phyloP scores from a whole-genome alignment of 352 stramenopile species.

The Plasmopara viticola region DNA sequence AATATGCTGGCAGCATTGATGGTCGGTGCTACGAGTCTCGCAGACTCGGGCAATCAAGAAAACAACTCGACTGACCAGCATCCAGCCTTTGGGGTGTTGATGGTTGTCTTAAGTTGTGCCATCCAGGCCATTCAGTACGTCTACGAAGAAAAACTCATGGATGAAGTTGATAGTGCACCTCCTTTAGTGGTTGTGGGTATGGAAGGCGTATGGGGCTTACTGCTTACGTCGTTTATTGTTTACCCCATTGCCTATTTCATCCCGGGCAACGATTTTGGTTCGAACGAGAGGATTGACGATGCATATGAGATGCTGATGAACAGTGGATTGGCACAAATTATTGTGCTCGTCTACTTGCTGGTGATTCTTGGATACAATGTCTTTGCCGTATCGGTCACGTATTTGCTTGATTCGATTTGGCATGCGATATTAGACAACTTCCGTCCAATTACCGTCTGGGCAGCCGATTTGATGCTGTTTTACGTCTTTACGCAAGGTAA shows the following conservation, averaged over 20 bases:
- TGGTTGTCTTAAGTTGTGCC: constrained; percentile 93
- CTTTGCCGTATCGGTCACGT: constrained; percentile 95
- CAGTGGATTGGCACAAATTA: constrained; percentile 50
- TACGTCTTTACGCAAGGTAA: constrained; percentile 88
- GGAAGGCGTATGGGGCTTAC: constrained; percentile 94
- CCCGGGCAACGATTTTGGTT: constrained; percentile 90
- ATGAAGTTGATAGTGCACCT: constrained; percentile 88
- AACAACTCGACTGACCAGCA: constrained; percentile 55
- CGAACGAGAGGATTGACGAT: constrained; percentile 89
- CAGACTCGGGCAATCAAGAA: constrained; percentile 56
- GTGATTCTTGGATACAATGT: constrained; percentile 96
- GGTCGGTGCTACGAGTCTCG: constrained; percentile 91
- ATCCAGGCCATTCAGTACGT: constrained; percentile 95
- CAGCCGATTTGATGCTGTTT: constrained; percentile 92
- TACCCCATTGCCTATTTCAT: constrained; percentile 91
- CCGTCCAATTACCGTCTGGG: constrained; percentile 94
- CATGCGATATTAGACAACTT: constrained; percentile 98
- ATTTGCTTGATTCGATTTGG: constrained; percentile 95
- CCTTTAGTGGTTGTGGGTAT: constrained; percentile 93
- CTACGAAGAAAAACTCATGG: constrained; percentile 98
- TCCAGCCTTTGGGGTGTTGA: constrained; percentile 86
- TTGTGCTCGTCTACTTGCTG: constrained; percentile 87
- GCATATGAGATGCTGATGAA: constrained; percentile 66
- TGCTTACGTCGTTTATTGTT: constrained; percentile 91
- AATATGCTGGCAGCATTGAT: constrained; percentile 93